Evolutionary conservation across 1,139 yeast genomes (phyloP).

Genomic region (Blastobotrys serpentis): DNA sequence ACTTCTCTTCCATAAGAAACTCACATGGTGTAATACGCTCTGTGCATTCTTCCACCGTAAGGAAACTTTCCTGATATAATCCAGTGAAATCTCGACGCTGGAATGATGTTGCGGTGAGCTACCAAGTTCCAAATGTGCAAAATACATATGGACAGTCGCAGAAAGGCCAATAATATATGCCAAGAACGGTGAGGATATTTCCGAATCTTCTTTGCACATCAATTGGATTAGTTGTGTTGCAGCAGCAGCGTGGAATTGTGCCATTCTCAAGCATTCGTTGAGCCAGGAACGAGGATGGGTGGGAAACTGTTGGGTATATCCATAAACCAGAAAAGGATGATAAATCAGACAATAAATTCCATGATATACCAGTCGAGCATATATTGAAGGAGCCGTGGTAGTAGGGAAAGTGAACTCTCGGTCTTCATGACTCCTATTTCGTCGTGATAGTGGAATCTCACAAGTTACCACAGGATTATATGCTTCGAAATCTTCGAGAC

Average conservation of each 20-base stretch:
- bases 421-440: not conserved
- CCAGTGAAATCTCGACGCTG: not conserved
- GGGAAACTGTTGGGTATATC: not conserved
- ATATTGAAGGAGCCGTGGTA: not conserved
- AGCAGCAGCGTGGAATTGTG: slow-evolving; percentile 2
- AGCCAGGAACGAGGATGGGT: slow-evolving; percentile 7
- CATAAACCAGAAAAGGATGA: slow-evolving; percentile 4
- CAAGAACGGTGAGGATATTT: slow-evolving; percentile 2
- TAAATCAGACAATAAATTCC: slow-evolving; percentile 3
- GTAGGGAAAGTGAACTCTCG: not conserved
- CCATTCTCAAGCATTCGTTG: not conserved
- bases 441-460: not conserved
- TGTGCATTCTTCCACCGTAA: slow-evolving; percentile 4
- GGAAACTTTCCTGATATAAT: slow-evolving; percentile 1
- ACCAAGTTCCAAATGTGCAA: not conserved
- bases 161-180: slow-evolving; percentile 4
- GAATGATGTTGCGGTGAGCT: not conserved
- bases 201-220: not conserved
- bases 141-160: slow-evolving; percentile 8
- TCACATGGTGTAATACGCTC: not conserved
- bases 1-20: slow-evolving; percentile 3
- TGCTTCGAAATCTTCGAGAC: slow-evolving; percentile 8
- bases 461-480: not conserved
- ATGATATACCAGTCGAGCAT: slow-evolving; percentile 2
- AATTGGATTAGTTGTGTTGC: not conserved